phyloP scores from a whole-genome alignment of 2,329 filamentous ascomycete genomes.

The Cercospora brassicicola region DNA sequence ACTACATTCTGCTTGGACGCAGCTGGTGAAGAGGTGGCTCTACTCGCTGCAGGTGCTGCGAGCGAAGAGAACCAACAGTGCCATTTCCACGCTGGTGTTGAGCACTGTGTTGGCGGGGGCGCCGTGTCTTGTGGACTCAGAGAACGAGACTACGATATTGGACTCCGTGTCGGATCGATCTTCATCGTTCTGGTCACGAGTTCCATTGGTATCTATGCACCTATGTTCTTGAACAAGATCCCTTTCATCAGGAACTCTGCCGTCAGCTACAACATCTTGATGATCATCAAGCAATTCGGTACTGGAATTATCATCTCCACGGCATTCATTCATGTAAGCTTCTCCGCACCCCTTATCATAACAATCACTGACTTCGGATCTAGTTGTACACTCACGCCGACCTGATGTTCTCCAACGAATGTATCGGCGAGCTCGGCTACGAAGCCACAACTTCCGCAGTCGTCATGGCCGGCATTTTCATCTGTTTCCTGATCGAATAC shows the following conservation, averaged over 20 bases:
- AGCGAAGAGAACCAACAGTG: slow-evolving; percentile 49
- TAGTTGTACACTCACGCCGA: slow-evolving; percentile 71
- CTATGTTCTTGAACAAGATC: slow-evolving; percentile 63
- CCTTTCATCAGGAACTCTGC: slow-evolving; percentile 50
- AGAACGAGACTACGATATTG: slow-evolving; percentile 64
- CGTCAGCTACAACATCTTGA: slow-evolving; percentile 54
- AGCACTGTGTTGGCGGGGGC: slow-evolving; percentile 61
- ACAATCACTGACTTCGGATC: background rate
- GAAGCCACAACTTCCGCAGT: slow-evolving; percentile 70
- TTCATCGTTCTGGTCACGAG: slow-evolving; percentile 72
- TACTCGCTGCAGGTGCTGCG: slow-evolving; percentile 22
- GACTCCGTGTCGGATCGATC: slow-evolving; percentile 67
- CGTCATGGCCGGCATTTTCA: slow-evolving; percentile 70
- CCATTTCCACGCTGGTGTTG: slow-evolving; percentile 73
- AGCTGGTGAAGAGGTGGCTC: slow-evolving; percentile 7
- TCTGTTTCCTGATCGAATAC: slow-evolving; percentile 72
- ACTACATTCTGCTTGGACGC: slow-evolving; percentile 51
- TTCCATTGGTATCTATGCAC: slow-evolving; percentile 66
- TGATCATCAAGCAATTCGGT: slow-evolving; percentile 69
- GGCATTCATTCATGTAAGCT: slow-evolving; percentile 64
- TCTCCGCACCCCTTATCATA: background rate
- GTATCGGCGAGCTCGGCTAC: slow-evolving; percentile 65
- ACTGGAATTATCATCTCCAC: slow-evolving; percentile 72
- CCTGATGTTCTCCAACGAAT: slow-evolving; percentile 71
- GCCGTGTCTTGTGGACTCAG: slow-evolving; percentile 49